phyloP scores from a whole-genome alignment of 140 eudicot species.

The Erigeron philadelphicus region DNA sequence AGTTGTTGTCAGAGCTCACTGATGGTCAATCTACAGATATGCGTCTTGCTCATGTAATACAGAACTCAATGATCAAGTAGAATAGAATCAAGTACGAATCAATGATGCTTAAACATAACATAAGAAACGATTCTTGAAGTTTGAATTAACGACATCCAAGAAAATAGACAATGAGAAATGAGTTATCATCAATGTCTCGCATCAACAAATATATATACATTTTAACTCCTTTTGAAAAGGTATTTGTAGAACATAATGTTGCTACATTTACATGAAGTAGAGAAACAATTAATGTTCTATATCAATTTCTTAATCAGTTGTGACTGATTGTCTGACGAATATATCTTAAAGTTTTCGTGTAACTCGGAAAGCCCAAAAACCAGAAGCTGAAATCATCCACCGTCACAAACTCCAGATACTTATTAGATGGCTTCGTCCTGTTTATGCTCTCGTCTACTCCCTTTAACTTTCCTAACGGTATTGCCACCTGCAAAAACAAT shows the following conservation, averaged over 20 bases:
- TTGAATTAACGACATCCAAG: too few relatives aligned
- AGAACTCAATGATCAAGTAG: background rate
- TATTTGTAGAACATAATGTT: background rate
- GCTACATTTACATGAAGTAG: background rate
- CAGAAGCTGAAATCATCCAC: constrained; percentile 40
- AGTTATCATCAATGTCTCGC: too few relatives aligned
- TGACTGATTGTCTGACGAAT: constrained; percentile 26
- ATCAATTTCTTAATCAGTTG: background rate
- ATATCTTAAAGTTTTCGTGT: constrained; percentile 30
- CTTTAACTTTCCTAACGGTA: constrained; percentile 35
- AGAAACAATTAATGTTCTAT: background rate
- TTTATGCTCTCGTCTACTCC: constrained; percentile 34
- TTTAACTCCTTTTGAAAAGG: background rate
- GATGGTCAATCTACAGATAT: background rate
- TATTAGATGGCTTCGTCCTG: constrained; percentile 32
- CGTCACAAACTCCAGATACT: constrained; percentile 37
- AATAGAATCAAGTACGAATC: background rate
- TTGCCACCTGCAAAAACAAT: constrained; percentile 28
- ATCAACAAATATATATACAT: background rate
- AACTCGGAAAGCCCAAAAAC: constrained; percentile 41
- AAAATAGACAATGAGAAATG: too few relatives aligned
- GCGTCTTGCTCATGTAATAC: background rate
- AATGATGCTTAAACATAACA: too few relatives aligned
- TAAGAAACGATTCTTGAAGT: too few relatives aligned
- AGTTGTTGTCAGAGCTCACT: background rate